Base-by-base conservation (phyloP, 2,329 filamentous ascomycete species). In the Hysterium pulicare region DNA sequence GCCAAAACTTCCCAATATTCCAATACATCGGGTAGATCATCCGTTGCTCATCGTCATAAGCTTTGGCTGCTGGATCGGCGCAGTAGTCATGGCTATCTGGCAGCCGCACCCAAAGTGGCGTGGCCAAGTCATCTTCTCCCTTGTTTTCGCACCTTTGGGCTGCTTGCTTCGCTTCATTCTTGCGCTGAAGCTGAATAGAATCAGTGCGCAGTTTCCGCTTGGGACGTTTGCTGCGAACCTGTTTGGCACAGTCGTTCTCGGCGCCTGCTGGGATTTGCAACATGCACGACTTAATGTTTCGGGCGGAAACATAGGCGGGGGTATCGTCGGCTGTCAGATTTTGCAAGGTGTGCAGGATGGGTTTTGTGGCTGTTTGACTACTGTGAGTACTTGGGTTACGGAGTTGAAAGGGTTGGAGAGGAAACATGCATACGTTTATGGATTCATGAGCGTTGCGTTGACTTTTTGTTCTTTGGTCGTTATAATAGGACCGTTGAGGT, bases 221-320 rank as follows among this genome's bases (percentile, higher is more conserved):
- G 90, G 90, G 1, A 95, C 90, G 0, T 94, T 94, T 55, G 67
- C 71, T 1, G 87, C 84, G 19, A 95, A 95, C 55, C 71, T 91
- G 4, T 57, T 82, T 6, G 90, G 88, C 2, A 87, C 86, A 0
- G 75, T 75, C 0, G 61, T 94, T 16, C 64, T 90, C 38, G 88
- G 79, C 7, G 81, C 87, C 73, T 77, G 80, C 22, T 93, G 80
- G 73, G 85, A 90, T 58, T 68, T 93, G 41, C 84, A 86, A 48
- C 87, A 86, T 57, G 68, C 75, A 2, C 76, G 73, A 0, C 26
- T 38, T n/a, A n/a, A 7, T 8, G n/a, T n/a, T n/a, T 8, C 24
- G 13, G 13, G 13, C 24, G 52, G 47, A 2, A 21, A 53, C 5
- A 42, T 54, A 11, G 65, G 65, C 15, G 64, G 66, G 10, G 63